Evolutionary conservation across 2,329 filamentous ascomycete species (phyloP).

Genomic region (Metarhizium anisopliae): DNA sequence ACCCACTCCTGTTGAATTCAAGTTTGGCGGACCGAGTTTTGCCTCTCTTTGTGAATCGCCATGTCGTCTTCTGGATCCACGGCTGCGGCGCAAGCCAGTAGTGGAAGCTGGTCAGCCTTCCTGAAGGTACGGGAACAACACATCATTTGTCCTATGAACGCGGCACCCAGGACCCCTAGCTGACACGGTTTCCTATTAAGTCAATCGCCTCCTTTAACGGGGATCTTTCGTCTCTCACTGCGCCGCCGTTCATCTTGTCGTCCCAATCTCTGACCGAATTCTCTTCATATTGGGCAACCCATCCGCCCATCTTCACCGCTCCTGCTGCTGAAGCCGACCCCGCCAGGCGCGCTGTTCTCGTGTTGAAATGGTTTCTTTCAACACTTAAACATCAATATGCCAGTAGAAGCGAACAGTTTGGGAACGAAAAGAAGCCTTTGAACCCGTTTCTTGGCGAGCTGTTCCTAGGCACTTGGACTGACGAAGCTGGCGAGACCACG

Average conservation of each 20-base stretch:
- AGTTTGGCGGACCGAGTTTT: neutral
- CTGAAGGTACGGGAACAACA: slow-evolving; percentile 33
- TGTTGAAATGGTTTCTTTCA: slow-evolving; percentile 94
- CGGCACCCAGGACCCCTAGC: slow-evolving; percentile 1
- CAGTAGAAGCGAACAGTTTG: slow-evolving; percentile 65
- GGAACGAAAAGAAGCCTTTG: slow-evolving; percentile 94
- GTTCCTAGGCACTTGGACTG: slow-evolving; percentile 85
- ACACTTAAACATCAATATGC: slow-evolving; percentile 83
- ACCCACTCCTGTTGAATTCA: neutral
- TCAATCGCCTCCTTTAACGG: slow-evolving; percentile 77
- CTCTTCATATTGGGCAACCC: slow-evolving; percentile 75
- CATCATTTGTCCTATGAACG: neutral
- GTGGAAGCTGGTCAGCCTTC: slow-evolving; percentile 43
- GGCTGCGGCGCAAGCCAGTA: slow-evolving; percentile 27
- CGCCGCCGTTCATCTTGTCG: slow-evolving; percentile 75
- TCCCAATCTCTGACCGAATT: slow-evolving; percentile 72
- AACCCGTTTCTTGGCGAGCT: slow-evolving; percentile 95
- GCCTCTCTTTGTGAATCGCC: slow-evolving; percentile 3
- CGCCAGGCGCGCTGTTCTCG: slow-evolving; percentile 71
- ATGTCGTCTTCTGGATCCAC: slow-evolving; percentile 22
- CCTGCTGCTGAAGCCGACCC: slow-evolving; percentile 72
- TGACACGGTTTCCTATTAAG: slow-evolving; percentile 20
- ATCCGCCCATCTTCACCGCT: slow-evolving; percentile 69
- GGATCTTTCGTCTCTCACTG: slow-evolving; percentile 71
- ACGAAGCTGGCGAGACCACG: slow-evolving; percentile 70